Percentiles rank a stretch among this genome's conserved stretches.
Evolutionary conservation across 2,329 filamentous ascomycete genomes (phyloP).

Genomic region (Coniochaeta hoffmannii): DNA sequence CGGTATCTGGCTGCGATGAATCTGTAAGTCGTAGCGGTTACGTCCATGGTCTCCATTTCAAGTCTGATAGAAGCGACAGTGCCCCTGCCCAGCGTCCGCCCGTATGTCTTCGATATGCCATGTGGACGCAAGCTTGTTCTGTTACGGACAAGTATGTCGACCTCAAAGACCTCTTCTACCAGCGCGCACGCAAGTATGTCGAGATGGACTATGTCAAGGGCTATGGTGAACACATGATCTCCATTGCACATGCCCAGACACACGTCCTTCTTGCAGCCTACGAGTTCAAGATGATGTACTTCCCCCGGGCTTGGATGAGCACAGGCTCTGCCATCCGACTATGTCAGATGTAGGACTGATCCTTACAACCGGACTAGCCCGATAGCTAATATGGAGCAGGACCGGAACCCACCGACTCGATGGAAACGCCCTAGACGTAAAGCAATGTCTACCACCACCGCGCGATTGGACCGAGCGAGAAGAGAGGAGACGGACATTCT

Average conservation of each 20-base stretch:
- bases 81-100: constrained; percentile 81
- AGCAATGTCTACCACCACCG: constrained; percentile 79
- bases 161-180: constrained; percentile 83
- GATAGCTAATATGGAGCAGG: no score
- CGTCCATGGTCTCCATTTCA: not conserved
- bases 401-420: constrained; percentile 87
- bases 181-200: constrained; percentile 80
- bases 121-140: constrained; percentile 91
- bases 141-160: constrained; percentile 73
- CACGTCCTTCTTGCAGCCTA: constrained; percentile 75
- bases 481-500: constrained; percentile 86
- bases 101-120: constrained; percentile 82
- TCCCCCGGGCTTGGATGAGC: constrained; percentile 91
- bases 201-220: constrained; percentile 88
- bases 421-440: constrained; percentile 76
- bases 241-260: constrained; percentile 76
- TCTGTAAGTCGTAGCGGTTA: constrained; percentile 39
- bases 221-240: constrained; percentile 83
- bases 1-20: constrained; percentile 86
- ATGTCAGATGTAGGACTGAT: constrained; percentile 61
- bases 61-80: constrained; percentile 24
- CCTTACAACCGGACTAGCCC: no score
- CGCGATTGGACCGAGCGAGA: constrained; percentile 92
- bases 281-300: constrained; percentile 97
- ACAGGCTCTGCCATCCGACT: constrained; percentile 75